A percentile compares a stretch with the other conserved stretches of the same genome.
Conservation (phyloP, 2,329 filamentous ascomycete genomes). For the Monilinia fructigena region DNA sequence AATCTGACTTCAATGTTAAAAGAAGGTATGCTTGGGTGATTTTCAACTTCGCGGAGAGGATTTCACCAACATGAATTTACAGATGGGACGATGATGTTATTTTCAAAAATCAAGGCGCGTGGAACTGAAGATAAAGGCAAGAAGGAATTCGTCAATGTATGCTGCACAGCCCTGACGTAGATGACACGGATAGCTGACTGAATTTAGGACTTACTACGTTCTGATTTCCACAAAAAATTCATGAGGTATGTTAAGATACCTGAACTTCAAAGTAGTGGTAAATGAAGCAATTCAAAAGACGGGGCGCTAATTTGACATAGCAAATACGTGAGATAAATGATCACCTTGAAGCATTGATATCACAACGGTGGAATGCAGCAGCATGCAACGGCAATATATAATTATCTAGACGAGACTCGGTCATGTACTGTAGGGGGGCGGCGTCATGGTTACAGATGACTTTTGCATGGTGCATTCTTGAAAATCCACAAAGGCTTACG, state of each 20-base stretch:
- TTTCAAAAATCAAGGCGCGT: constrained; percentile 97
- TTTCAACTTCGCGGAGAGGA: constrained; percentile 6
- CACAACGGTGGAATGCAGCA: background rate
- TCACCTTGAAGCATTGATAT: constrained; percentile 7
- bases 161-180: constrained; percentile 39
- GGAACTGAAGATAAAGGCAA: constrained; percentile 89
- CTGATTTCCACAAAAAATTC: constrained; percentile 96
- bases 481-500: background rate
- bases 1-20: constrained; percentile 86
- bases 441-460: constrained; percentile 5
- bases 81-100: constrained; percentile 98
- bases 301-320: constrained; percentile 29
- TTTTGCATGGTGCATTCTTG: background rate
- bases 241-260: constrained; percentile 56
- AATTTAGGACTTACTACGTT: constrained; percentile 75
- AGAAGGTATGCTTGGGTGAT: constrained; percentile 46
- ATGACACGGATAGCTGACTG: constrained; percentile 24
- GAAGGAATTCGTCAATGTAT: constrained; percentile 95
- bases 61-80: background rate
- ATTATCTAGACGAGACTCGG: constrained; percentile 1
- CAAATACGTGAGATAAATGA: constrained; percentile 41
- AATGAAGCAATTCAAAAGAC: constrained; percentile 1
- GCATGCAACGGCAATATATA: background rate
- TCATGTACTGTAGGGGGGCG: constrained; percentile 2
- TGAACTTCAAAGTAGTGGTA: background rate